Base-by-base conservation (phyloP, 352 stramenopile species). In the Globisporangium paroecandrum region DNA sequence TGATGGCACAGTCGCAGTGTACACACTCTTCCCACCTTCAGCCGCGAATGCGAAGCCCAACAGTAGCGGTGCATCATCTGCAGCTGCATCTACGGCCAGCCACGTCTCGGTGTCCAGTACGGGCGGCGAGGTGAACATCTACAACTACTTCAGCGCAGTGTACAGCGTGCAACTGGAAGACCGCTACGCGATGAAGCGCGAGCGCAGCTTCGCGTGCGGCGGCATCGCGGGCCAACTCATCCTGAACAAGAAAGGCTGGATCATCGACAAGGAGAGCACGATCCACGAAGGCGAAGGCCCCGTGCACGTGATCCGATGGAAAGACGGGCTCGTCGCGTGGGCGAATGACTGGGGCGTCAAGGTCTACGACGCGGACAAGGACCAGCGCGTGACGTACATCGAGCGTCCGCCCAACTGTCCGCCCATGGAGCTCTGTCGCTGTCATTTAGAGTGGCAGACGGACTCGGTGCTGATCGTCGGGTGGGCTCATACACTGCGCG, bases 321-420 rank as follows among this genome's bases (percentile, higher is more conserved):
- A 88, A 29, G 75, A 89, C 4, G 80, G 85, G 3, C 77, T 95
- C 9, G 76, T 95, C 1, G 87, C 87, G 8, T 95, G 87, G 87
- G 87, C 85, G 1, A 95, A 95, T 62, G 87, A 95, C 66, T 95
- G 85, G 85, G 87, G 87, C 51, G 85, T 95, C 22, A 95, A 95
- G 64, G 85, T 95, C 1, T 95, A 95, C 60, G 84, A 95, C 64
- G 74, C 84, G 1, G 79, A 89, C 10, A 80, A 77, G 27, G 87
- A 93, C 57, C 79, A 88, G 61, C 85, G 85, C 38, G 79, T 95
- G 54, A 95, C 87, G 68, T 95, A 90, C 69, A 84, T 95, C 64
- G 87, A 95, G 63, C 81, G 85, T 1, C 87, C 87, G 8, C 79
- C 81, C 2, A 89, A 87, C 57, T 95, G 87, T 60, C 87, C 87